Base-by-base conservation (phyloP, 2,329 filamentous ascomycete species). In the Ascochyta pisi region DNA sequence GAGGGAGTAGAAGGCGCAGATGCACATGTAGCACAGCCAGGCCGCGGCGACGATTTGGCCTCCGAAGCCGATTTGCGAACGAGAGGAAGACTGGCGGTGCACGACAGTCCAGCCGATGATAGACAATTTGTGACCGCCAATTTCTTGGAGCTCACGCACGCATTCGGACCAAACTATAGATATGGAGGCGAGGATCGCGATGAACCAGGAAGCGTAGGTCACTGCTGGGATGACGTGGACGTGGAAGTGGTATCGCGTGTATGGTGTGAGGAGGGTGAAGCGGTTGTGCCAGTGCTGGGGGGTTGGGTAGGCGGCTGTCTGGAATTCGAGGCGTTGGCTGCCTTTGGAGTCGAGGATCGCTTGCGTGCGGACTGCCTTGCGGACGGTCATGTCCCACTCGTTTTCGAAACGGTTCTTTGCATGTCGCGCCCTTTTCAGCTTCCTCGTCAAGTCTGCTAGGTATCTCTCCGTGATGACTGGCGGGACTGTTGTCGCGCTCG, bases 11-110 rank as follows among this genome's bases (percentile, higher is more conserved):
- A 98, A 84, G 5, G 95, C 92, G 42, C 92, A 92, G 13, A 90
- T 83, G 74, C 91, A 96, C 95, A 99, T 99, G 80, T 99, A 99
- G 54, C 93, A 82, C 58, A 99, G 88, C 95, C 95, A 99, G 13
- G 86, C 80, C 2, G 92, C 88, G 0, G 94, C 90, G 44, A 94
- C 89, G 40, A 92, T 75, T 73, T 99, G 95, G 4, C 92, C 92
- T 2, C 88, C 89, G 65, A 98, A 92, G 16, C 91, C 91, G 58
- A 98, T 88, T 53, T 90, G 87, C 24, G 88, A 89, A 53, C 86
- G 85, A 10, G 88, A 84, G 37, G 87, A 86, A 33, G 85, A 84
- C 73, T 88, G 89, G 62, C 93, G 90, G 66, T 91, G 89, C n/a
- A 92, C 83, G 3, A 92, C 87, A 4, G 83, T 86, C 33, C 88